phyloP scores from a whole-genome alignment of 1,284 basidiomycete species.

The Moesziomyces parantarcticus region DNA sequence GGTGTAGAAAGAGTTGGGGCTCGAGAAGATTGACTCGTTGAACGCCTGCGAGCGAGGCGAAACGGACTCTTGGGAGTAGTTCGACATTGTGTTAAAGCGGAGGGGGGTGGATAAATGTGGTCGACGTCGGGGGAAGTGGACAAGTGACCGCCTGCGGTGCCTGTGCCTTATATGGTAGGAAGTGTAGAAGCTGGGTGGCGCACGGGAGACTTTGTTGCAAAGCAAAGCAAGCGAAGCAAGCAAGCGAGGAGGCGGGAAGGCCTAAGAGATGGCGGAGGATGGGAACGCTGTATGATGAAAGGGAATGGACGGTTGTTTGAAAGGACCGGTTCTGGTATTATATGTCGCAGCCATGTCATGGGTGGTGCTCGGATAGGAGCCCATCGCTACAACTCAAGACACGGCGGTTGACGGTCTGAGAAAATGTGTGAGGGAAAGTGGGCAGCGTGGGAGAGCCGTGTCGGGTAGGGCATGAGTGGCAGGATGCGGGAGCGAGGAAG shows the following conservation, averaged over 20 bases:
- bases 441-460: background rate
- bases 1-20: conserved; percentile 32
- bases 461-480: background rate
- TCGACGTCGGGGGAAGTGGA: background rate
- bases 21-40: conserved; percentile 34
- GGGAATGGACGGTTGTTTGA: background rate
- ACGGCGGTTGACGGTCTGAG: conserved; percentile 12
- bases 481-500: background rate
- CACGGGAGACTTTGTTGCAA: background rate
- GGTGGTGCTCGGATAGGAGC: conserved; percentile 4
- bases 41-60: conserved; percentile 34
- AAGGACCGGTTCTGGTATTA: conserved; percentile 9
- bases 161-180: conserved; percentile 8
- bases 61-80: conserved; percentile 32
- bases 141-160: conserved; percentile 23
- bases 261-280: background rate
- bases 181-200: background rate
- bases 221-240: background rate
- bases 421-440: conserved; percentile 4
- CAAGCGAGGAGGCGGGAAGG: background rate
- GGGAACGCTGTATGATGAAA: background rate
- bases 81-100: conserved; percentile 19
- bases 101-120: background rate
- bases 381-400: background rate
- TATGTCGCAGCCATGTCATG: conserved; percentile 26